Evolutionary conservation across 2,329 filamentous ascomycete genomes (phyloP).

Genomic region (Cercospora sp.): DNA sequence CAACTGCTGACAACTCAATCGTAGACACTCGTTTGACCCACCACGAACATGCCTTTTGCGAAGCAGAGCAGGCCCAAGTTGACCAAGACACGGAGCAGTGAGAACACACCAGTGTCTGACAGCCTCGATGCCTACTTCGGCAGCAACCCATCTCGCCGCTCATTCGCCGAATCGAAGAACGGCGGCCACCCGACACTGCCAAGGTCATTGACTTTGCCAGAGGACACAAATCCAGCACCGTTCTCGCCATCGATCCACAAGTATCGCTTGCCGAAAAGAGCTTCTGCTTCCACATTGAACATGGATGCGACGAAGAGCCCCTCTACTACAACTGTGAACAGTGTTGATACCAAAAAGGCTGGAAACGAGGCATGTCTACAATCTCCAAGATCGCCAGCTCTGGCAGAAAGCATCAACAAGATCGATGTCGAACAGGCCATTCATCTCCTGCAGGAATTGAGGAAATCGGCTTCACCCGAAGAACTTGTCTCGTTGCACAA

Average conservation of each 20-base stretch:
- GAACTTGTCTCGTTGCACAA: constrained; percentile 48
- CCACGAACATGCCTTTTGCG: constrained; percentile 11
- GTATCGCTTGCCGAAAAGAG: constrained; percentile 11
- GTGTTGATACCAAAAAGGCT: constrained; percentile 15
- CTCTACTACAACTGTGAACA: constrained; percentile 19
- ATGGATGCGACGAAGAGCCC: constrained; percentile 12
- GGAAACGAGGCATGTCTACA: constrained; percentile 9
- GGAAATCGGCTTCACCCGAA: constrained; percentile 50
- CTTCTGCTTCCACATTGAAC: constrained; percentile 17
- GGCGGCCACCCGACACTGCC: constrained; percentile 5
- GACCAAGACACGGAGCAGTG: constrained; percentile 14
- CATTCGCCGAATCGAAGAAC: constrained; percentile 14
- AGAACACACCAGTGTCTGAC: constrained; percentile 5
- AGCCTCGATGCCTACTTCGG: constrained; percentile 4
- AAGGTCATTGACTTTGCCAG: constrained; percentile 17
- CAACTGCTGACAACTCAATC: background rate
- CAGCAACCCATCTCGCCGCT: constrained; percentile 7
- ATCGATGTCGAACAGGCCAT: constrained; percentile 50
- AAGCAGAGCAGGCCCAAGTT: constrained; percentile 15
- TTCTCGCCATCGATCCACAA: constrained; percentile 12
- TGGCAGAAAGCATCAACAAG: constrained; percentile 27
- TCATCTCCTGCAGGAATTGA: constrained; percentile 49
- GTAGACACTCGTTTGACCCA: constrained; percentile 1
- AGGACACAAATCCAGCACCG: constrained; percentile 8
- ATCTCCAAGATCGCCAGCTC: constrained; percentile 6